Conservation (phyloP, 352 stramenopile genomes). For the Pythium monospermum region DNA sequence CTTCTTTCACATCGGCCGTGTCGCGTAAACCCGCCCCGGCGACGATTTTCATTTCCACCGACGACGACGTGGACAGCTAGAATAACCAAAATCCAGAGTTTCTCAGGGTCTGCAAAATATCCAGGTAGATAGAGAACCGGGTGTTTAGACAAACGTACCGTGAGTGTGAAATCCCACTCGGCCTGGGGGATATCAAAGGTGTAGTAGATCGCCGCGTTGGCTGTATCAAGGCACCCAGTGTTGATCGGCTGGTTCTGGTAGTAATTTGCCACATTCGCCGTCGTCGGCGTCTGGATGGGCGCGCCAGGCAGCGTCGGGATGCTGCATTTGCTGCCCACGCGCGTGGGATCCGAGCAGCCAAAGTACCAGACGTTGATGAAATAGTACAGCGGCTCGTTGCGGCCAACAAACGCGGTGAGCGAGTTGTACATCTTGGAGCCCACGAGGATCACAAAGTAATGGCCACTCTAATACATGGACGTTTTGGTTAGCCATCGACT, state of each 20-base stretch:
- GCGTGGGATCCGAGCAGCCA: constrained; percentile 19
- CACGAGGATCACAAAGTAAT: constrained; percentile 21
- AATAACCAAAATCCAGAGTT: background rate
- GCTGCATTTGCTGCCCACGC: constrained; percentile 6
- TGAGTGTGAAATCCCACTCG: constrained; percentile 22
- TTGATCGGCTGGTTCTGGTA: constrained; percentile 6
- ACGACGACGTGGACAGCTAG: constrained; percentile 16
- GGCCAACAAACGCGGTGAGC: constrained; percentile 22
- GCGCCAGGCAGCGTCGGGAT: constrained; percentile 2
- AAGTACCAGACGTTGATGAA: constrained; percentile 24
- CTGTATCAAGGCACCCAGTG: constrained; percentile 16
- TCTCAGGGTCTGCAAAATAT: background rate
- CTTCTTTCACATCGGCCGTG: constrained; percentile 1
- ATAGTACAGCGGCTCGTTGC: constrained; percentile 13
- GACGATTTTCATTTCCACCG: constrained; percentile 10
- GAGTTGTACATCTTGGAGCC: constrained; percentile 20
- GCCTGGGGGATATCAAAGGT: constrained; percentile 11
- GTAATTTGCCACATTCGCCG: constrained; percentile 1
- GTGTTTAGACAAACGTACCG: constrained; percentile 6
- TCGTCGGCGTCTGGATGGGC: constrained; percentile 4
- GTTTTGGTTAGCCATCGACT: background rate
- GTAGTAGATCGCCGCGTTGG: constrained; percentile 11
- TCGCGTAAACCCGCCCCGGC: constrained; percentile 14
- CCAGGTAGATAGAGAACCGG: background rate
- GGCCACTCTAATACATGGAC: constrained; percentile 5